Conservation (phyloP, 805 yeast genomes). For the Yarrowia sp. region DNA sequence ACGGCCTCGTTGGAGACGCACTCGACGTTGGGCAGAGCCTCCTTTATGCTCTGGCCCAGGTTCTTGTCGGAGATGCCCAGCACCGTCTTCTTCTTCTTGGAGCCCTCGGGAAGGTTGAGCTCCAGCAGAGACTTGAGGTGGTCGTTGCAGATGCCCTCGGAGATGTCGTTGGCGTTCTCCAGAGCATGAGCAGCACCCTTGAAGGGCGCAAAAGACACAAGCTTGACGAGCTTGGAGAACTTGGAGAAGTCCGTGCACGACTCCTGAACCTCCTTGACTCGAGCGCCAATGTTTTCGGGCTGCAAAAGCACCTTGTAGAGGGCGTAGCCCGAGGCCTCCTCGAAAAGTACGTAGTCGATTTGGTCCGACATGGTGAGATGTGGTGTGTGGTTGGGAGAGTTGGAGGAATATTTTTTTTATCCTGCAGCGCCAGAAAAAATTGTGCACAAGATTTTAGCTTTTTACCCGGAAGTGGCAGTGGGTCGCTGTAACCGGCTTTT, state of each 20-base stretch:
- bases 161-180: slow-evolving; percentile 95
- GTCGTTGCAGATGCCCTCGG: slow-evolving; percentile 95
- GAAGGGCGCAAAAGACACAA: slow-evolving; percentile 95
- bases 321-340: slow-evolving; percentile 98
- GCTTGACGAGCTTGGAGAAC: slow-evolving; percentile 88
- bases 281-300: slow-evolving; percentile 90
- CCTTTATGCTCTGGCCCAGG: slow-evolving; percentile 96
- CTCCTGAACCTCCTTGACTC: slow-evolving; percentile 90
- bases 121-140: slow-evolving; percentile 86
- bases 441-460: neutral
- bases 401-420: slow-evolving; percentile 17
- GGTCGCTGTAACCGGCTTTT: no score
- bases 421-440: slow-evolving; percentile 11
- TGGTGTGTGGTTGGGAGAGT: slow-evolving; percentile 12
- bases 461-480: slow-evolving; percentile 7
- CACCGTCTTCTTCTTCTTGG: slow-evolving; percentile 64
- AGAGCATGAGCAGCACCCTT: slow-evolving; percentile 99
- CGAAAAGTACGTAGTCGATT: slow-evolving; percentile 86
- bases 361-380: slow-evolving; percentile 25
- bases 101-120: slow-evolving; percentile 80
- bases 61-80: slow-evolving; percentile 92
- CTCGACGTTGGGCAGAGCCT: slow-evolving; percentile 81
- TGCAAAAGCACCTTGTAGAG: slow-evolving; percentile 89
- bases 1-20: slow-evolving; percentile 87
- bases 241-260: slow-evolving; percentile 80